Evolutionary conservation across 2,329 filamentous ascomycete species (phyloP), one percentile per base, ranked within the genome.

Genomic region (Calonectria henricotiae): DNA sequence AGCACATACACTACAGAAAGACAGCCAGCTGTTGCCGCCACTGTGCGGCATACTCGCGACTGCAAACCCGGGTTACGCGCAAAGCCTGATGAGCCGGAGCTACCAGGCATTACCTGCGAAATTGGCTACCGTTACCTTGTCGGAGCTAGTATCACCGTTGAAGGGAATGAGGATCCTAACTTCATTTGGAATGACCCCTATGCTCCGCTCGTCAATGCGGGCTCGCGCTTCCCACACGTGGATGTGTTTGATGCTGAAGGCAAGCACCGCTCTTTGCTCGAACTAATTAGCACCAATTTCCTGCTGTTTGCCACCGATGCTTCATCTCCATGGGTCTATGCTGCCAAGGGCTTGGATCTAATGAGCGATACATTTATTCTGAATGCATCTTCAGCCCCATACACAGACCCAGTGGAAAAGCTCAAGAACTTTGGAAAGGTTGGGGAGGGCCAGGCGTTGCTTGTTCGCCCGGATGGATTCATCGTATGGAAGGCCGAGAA

Each of bases 41-140:
- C 51, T 11, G 51, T 58, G 51, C 51, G 51, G 51, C 51, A 15
- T 58, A 58, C n/a, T 58, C 51, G 6, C n/a, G 51, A 25, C 35
- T 58, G 6, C 51, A 58, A 17, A 58, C 51, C 5, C 51, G 32
- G 11, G 35, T 58, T 7, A 11, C 51, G 51, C 6, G 51, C 39
- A 20, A 58, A 39, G 32, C 51, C 51, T 2, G 51, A 58, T 17
- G 51, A 58, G 11, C 51, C 51, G 4, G 51, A 58, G 1, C 51
- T 58, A 6, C 32, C 51, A 4, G 51, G 39, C 8, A 58, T 58
- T 17, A 58, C 51, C 5, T 41, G 51, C 13, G 51, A 58, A n/a
- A 58, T 58, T 11, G 51, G 51, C 4, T 58, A 58, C 20, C 51
- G 51, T 37, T 58, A 58, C 5, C 51, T 32, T n/a, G 35, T 58